Base-by-base conservation (phyloP, 495 filamentous ascomycete genomes). In the Elaphomyces granulatus region DNA sequence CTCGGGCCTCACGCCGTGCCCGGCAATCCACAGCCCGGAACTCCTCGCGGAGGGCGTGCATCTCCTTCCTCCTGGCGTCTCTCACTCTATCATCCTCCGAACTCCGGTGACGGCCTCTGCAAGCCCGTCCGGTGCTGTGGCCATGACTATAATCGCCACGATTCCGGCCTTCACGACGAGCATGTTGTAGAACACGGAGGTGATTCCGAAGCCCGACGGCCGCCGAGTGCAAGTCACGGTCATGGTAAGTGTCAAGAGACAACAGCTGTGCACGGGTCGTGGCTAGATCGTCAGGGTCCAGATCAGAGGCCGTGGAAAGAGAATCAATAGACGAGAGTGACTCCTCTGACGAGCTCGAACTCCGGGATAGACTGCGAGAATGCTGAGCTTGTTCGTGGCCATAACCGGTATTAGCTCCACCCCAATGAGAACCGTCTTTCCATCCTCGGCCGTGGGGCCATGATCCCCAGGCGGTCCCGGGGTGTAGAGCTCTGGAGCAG, bases 301-400 rank as follows among this genome's bases (percentile, higher is more conserved):
- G 53, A 8, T 66, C 62, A 6, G 62, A 66, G 2, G 58, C 59
- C 9, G 62, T 63, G 14, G 59, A 62, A 6, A 66, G 36, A 14
- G 62, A 58, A 26, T 66, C 58, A 32, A 68, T 59, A 1, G 64
- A 68, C 36, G 57, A 58, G 6, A 66, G 44, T 0, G 64, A 66
- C 3, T 54, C 53, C 6, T 58, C 54, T n/a, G 64, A 66, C 7
- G 60, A 52, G 9, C 38, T 42, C 2, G 64, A 68, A 34, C 38
- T 46, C n/a, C 51, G 40, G 0, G 64, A 68, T 12, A 32, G 39
- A n/a, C 64, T 49, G 1, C 62, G 59, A 15, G 54, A 21, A 14
- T 40, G 53, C 34, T 54, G 50, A 2, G 8, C 28, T 37, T 31
- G 45, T 19, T 12, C 15, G 3, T 43, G 34, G 30, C 16, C 17